Evolutionary conservation across 2,329 filamentous ascomycete species (phyloP).

Genomic region (Fusarium bactridioides): DNA sequence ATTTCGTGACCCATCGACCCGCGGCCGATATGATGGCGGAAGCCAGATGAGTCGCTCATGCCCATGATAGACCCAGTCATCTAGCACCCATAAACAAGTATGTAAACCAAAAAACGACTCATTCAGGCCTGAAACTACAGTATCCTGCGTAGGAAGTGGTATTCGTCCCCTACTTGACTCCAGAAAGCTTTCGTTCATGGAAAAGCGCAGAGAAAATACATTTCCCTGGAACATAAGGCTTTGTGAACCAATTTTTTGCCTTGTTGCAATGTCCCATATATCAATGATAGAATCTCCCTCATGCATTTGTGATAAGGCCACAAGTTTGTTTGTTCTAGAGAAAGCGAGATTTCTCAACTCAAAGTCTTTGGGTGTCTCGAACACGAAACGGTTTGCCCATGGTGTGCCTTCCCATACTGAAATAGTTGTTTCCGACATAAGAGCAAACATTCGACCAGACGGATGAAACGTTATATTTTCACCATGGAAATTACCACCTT

Average conservation of each 20-base stretch:
- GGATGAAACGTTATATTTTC: no score
- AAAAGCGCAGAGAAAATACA: fast-evolving
- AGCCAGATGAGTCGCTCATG: not conserved
- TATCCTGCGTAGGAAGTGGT: no score
- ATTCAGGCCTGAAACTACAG: fast-evolving
- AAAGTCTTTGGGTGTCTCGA: no score
- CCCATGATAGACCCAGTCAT: not conserved
- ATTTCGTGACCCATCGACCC: fast-evolving
- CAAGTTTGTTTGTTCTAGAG: no score
- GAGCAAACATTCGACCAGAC: fast-evolving
- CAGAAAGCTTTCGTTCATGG: fast-evolving
- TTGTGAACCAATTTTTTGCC: fast-evolving
- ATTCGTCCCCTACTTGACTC: no score
- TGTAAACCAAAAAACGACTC: fast-evolving
- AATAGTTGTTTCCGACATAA: fast-evolving
- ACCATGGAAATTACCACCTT: no score
- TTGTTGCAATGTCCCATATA: fast-evolving
- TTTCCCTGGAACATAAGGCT: fast-evolving
- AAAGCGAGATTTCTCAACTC: no score
- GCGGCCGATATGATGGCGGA: not conserved
- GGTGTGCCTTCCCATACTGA: no score
- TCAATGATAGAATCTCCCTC: no score
- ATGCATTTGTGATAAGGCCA: fast-evolving
- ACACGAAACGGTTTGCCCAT: fast-evolving
- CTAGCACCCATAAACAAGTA: not conserved